phyloP scores from a whole-genome alignment of 2,329 filamentous ascomycete genomes.

The Apiospora rasikravindrae region DNA sequence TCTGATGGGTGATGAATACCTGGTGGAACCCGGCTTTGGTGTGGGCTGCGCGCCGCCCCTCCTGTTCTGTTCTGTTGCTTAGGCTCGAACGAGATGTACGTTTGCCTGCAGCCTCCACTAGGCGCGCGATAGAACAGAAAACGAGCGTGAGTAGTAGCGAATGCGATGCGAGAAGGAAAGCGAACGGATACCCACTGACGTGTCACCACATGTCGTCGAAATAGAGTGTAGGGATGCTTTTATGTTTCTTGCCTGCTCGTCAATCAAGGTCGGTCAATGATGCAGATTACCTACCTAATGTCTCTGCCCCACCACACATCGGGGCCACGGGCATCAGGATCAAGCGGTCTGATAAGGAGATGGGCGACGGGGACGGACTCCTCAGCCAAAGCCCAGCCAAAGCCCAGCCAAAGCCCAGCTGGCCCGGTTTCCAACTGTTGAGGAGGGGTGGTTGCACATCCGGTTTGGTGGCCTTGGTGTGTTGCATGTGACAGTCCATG shows the following conservation, averaged over 20 bases:
- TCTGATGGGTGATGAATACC: too few relatives aligned
- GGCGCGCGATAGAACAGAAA: background rate
- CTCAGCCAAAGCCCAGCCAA: background rate
- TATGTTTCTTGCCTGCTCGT: background rate
- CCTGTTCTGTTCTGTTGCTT: too few relatives aligned
- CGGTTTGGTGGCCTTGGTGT: background rate
- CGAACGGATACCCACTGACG: background rate
- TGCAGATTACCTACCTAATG: background rate
- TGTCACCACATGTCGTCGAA: constrained; percentile 1
- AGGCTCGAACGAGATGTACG: background rate
- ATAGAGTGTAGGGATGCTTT: background rate
- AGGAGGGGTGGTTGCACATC: background rate
- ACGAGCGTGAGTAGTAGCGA: background rate
- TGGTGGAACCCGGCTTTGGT: background rate
- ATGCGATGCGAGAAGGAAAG: background rate
- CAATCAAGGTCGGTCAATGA: background rate
- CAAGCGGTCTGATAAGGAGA: background rate
- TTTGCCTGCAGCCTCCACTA: background rate
- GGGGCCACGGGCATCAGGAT: background rate
- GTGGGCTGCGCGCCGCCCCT: background rate
- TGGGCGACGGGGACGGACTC: background rate
- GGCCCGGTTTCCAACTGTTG: background rate
- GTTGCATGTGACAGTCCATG: background rate
- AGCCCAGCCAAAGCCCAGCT: background rate
- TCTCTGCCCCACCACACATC: background rate